Percentiles rank a stretch among this genome's conserved stretches.
Conservation (phyloP, 257 asterid species). For the Solanum chiquidenum region DNA sequence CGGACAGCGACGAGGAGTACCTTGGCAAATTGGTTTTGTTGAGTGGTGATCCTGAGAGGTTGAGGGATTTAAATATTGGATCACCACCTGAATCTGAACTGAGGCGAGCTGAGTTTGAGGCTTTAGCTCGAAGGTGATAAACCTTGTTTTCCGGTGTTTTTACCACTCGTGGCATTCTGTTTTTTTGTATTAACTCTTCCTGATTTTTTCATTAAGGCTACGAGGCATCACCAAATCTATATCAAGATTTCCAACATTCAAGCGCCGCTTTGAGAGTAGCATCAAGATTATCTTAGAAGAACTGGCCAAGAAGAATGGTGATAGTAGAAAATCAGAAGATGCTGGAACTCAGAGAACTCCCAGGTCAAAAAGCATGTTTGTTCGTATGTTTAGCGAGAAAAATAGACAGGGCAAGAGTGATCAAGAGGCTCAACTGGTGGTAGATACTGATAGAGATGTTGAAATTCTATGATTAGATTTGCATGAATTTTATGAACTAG, state of each 20-base stretch:
- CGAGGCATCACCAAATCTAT: conserved; percentile 82
- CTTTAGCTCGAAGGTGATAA: conserved; percentile 76
- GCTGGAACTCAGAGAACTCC: conserved; percentile 10
- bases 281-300: conserved; percentile 45
- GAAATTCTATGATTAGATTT: conserved; percentile 29
- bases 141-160: neutral
- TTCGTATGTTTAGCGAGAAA: conserved; percentile 43
- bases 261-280: conserved; percentile 74
- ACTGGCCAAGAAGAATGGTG: conserved; percentile 52
- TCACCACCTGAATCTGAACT: conserved; percentile 52
- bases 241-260: conserved; percentile 79
- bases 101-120: conserved; percentile 76
- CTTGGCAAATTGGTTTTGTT: conserved; percentile 58
- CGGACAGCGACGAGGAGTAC: conserved; percentile 71
- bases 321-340: conserved; percentile 7
- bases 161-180: neutral
- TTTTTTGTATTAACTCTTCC: neutral
- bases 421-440: conserved; percentile 32
- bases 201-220: conserved; percentile 29
- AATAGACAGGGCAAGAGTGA: conserved; percentile 22
- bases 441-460: conserved; percentile 25
- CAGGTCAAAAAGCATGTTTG: conserved; percentile 63
- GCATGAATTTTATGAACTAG: neutral
- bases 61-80: conserved; percentile 37
- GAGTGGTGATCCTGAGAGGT: conserved; percentile 46